Evolutionary conservation across 106 monocot species (phyloP).

Genomic region (Apostasia shenzhenica): DNA sequence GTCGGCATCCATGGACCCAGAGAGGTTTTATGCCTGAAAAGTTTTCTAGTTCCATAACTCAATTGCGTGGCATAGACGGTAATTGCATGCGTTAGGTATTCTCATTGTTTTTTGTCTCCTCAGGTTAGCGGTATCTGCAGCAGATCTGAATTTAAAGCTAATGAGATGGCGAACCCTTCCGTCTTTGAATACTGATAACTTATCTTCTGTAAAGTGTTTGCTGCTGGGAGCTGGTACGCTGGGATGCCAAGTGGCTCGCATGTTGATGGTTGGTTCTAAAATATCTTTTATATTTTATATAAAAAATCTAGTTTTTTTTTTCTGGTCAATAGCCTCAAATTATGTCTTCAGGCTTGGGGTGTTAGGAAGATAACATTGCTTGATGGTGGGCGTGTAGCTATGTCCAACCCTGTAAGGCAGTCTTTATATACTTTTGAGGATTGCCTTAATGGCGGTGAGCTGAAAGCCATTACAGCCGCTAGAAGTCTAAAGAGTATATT

Average conservation of each 20-base stretch:
- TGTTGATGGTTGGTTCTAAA: constrained; percentile 70
- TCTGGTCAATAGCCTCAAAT: constrained; percentile 2
- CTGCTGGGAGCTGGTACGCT: constrained; percentile 93
- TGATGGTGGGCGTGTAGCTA: constrained; percentile 74
- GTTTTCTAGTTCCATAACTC: background rate
- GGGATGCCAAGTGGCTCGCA: constrained; percentile 97
- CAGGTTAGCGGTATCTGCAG: constrained; percentile 85
- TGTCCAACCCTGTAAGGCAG: constrained; percentile 92
- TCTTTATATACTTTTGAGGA: constrained; percentile 83
- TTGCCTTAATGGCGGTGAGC: constrained; percentile 75
- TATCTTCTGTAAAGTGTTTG: constrained; percentile 60
- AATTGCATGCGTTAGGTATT: background rate
- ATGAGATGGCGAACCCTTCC: constrained; percentile 93
- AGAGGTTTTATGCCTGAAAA: constrained; percentile 35
- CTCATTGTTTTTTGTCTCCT: constrained; percentile 13
- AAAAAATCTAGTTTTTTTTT: background rate
- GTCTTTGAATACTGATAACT: constrained; percentile 44
- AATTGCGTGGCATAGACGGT: background rate
- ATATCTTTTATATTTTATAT: constrained; percentile 1
- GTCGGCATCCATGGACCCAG: constrained; percentile 87
- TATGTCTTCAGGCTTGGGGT: constrained; percentile 82
- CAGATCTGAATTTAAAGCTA: constrained; percentile 93
- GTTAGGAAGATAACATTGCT: constrained; percentile 87
- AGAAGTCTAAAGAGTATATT: constrained; percentile 63
- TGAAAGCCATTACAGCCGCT: constrained; percentile 74